Percentiles rank a stretch among this genome's conserved stretches.
Evolutionary conservation across 1,284 basidiomycete genomes (phyloP).

Genomic region (Apiotrichum brassicae): DNA sequence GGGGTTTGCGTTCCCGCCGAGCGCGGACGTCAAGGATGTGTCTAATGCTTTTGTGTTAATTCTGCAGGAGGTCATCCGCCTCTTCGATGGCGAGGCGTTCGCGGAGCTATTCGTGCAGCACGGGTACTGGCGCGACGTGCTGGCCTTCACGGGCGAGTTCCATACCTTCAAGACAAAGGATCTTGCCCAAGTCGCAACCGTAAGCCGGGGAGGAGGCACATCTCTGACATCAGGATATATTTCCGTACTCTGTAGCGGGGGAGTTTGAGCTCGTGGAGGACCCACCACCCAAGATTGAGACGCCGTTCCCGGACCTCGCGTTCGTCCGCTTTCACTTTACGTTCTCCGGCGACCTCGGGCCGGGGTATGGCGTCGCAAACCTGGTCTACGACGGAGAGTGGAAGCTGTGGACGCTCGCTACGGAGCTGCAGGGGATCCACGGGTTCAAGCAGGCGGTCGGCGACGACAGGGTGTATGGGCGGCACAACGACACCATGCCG

Average conservation of each 20-base stretch:
- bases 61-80: neutral
- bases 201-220: constrained; percentile 9
- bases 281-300: constrained; percentile 41
- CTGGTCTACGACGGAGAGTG: constrained; percentile 55
- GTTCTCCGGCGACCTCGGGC: constrained; percentile 55
- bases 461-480: constrained; percentile 36
- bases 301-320: constrained; percentile 54
- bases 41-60: neutral
- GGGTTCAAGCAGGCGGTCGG: constrained; percentile 52
- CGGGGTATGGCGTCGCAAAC: constrained; percentile 53
- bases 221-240: constrained; percentile 31
- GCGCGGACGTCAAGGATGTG: neutral
- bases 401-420: constrained; percentile 57
- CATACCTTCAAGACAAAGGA: constrained; percentile 27
- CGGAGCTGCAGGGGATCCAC: constrained; percentile 56
- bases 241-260: constrained; percentile 45
- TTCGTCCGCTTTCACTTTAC: constrained; percentile 58
- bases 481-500: constrained; percentile 21
- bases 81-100: constrained; percentile 21
- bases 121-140: constrained; percentile 34
- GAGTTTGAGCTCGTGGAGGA: constrained; percentile 47
- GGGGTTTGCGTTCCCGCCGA: neutral
- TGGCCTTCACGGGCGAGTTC: constrained; percentile 34
- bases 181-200: constrained; percentile 27
- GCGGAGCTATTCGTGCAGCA: constrained; percentile 25